These are phyloP conservation scores for Pyracantha coccinea DNA, from an alignment of 331 rosid species.

Conservation along the genomic window DNA sequence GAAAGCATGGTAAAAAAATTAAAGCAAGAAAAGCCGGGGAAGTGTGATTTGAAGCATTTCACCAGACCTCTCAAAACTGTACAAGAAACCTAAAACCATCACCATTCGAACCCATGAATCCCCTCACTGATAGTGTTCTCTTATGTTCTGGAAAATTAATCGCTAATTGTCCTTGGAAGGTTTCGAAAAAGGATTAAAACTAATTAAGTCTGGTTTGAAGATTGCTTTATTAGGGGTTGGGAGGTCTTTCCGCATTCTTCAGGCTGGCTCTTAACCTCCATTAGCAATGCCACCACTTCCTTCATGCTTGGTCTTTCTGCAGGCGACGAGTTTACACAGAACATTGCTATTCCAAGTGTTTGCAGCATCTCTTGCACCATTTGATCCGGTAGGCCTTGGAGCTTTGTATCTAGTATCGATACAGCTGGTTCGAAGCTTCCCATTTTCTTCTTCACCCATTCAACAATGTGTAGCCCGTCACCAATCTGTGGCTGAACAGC, in stretches of 20 bases:
- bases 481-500: constrained; percentile 63
- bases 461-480: constrained; percentile 86
- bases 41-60: constrained; percentile 14
- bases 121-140: constrained; percentile 14
- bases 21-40: neutral
- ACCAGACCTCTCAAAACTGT: constrained; percentile 45
- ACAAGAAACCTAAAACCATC: constrained; percentile 27
- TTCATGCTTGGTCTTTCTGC: constrained; percentile 85
- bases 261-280: constrained; percentile 79
- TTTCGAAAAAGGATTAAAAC: neutral
- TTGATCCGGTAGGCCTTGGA: constrained; percentile 88
- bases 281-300: constrained; percentile 79
- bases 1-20: neutral
- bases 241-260: constrained; percentile 82
- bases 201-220: constrained; percentile 50
- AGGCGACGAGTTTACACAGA: constrained; percentile 79
- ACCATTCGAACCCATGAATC: constrained; percentile 20
- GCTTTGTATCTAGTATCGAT: constrained; percentile 67
- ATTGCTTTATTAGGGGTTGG: constrained; percentile 79
- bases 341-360: constrained; percentile 92
- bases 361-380: constrained; percentile 95
- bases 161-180: constrained; percentile 20
- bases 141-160: constrained; percentile 31
- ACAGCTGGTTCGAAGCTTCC: constrained; percentile 83
- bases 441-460: constrained; percentile 95